Conservation (phyloP, 352 stramenopile species). For the Phytophthora sp. region DNA sequence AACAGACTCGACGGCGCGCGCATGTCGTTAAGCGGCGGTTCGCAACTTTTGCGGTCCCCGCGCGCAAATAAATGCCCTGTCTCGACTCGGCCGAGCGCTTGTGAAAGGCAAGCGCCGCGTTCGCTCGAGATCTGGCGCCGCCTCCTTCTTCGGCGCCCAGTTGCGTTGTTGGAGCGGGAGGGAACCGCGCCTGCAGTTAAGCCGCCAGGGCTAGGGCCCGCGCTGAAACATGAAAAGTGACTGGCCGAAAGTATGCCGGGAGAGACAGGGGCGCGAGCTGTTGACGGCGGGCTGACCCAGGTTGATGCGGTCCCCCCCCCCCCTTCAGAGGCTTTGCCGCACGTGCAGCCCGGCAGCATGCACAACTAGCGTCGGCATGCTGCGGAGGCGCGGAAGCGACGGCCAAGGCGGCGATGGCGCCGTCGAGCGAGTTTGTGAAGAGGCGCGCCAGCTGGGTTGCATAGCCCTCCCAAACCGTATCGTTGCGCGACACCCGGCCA, state of each 20-base stretch:
- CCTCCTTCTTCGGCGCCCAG: conserved; percentile 7
- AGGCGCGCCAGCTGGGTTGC: too few relatives aligned
- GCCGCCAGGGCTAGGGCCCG: conserved; percentile 12
- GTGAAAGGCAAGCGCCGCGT: neutral
- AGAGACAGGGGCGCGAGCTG: conserved; percentile 14
- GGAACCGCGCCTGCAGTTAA: conserved; percentile 5
- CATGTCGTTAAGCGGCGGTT: conserved; percentile 12
- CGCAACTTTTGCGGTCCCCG: too few relatives aligned
- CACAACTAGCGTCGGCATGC: too few relatives aligned
- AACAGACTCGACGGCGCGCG: conserved; percentile 23
- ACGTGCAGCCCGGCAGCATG: neutral
- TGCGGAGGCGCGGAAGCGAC: too few relatives aligned
- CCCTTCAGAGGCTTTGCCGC: neutral
- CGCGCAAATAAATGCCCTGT: too few relatives aligned
- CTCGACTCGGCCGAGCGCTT: too few relatives aligned
- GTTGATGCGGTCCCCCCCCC: neutral
- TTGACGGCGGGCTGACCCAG: neutral
- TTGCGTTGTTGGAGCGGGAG: conserved; percentile 20
- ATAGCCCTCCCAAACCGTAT: too few relatives aligned
- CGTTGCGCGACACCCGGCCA: too few relatives aligned
- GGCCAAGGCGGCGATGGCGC: too few relatives aligned
- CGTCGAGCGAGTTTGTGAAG: too few relatives aligned
- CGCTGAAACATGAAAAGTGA: conserved; percentile 31
- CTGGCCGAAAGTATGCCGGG: conserved; percentile 13
- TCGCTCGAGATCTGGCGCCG: conserved; percentile 17